Base-by-base conservation (phyloP, 768 basidiomycete species). In the Sporobolomyces pararoseus region DNA sequence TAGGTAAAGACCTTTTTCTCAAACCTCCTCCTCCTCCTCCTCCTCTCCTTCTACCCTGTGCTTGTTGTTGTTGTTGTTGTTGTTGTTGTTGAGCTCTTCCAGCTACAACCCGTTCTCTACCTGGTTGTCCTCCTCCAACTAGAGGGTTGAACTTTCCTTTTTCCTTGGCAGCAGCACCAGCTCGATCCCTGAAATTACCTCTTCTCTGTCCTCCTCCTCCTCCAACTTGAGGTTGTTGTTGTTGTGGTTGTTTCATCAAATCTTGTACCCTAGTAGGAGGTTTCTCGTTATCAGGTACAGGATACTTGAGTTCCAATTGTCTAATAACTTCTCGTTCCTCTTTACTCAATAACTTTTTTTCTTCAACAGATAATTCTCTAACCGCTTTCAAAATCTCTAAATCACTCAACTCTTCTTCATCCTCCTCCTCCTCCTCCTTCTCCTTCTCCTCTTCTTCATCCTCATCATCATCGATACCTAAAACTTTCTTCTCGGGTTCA, bases 381-480 rank as follows among this genome's bases (percentile, higher is more conserved):
- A 51, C 62, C 2, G 58, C 67, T 49, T 35, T 34, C 27, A 63
- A 34, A 4, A 57, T 17, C 51, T 42, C 62, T 44, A 31, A 12
- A 52, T 60, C 51, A 25, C n/a, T 54, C 42, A 54, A 12, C 1
- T 27, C 52, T 9, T 29, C 52, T 25, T 29, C 32, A 3, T 21
- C 53, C 21, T 27, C 34, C 2, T 37, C 31, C 7, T 21, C 49
- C 31, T 50, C 47, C 32, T 54, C 46, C 44, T 55, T 35, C 25
- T 35, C 52, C 2, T 53, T 42, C 7, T 29, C 53, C 2, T 32
- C 52, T 17, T 42, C 52, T 27, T 34, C 63, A 25, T 35, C 32
- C 29, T 39, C 63, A 25, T 64, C 51, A 31, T 42, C 63, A 7
- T 52, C 31, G 42, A 19, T n/a, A 37, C 37, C 29, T 25, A 7